phyloP scores from a whole-genome alignment of 257 asterid genomes.

The Lantana camara region DNA sequence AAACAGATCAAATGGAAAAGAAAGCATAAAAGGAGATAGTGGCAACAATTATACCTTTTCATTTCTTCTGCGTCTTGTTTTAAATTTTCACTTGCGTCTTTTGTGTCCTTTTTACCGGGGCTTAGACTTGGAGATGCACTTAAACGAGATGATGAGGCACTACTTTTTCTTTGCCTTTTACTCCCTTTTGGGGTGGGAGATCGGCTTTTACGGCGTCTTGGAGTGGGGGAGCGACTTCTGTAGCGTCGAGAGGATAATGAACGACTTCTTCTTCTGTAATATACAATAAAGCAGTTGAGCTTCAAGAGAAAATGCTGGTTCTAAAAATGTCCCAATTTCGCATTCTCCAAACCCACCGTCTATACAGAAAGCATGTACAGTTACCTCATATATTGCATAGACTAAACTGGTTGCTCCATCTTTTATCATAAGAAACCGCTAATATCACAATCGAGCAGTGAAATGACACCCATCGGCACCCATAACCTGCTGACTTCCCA shows the following conservation, averaged over 20 bases:
- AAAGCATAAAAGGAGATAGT: conserved; percentile 11
- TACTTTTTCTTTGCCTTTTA: conserved; percentile 67
- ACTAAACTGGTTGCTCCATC: conserved; percentile 90
- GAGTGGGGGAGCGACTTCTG: conserved; percentile 73
- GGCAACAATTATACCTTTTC: conserved; percentile 71
- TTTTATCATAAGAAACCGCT: conserved; percentile 86
- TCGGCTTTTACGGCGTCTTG: conserved; percentile 75
- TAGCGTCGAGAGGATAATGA: conserved; percentile 67
- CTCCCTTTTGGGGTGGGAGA: conserved; percentile 66
- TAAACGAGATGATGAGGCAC: conserved; percentile 50
- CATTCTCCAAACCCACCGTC: conserved; percentile 51
- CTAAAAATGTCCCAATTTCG: conserved; percentile 33
- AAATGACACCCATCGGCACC: conserved; percentile 86
- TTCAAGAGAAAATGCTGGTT: conserved; percentile 36
- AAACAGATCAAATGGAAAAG: conserved; percentile 13
- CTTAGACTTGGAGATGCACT: conserved; percentile 57
- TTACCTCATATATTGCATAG: conserved; percentile 98
- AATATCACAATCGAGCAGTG: conserved; percentile 84
- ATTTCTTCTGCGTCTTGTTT: conserved; percentile 75
- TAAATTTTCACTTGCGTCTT: conserved; percentile 68
- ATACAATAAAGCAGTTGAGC: conserved; percentile 51
- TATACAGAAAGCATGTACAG: conserved; percentile 59
- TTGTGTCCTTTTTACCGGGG: conserved; percentile 65
- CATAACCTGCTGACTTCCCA: conserved; percentile 92
- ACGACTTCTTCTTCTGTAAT: conserved; percentile 81